Evolutionary conservation across 1,139 yeast species (phyloP).

Genomic region (Debaryomyces coudertii): DNA sequence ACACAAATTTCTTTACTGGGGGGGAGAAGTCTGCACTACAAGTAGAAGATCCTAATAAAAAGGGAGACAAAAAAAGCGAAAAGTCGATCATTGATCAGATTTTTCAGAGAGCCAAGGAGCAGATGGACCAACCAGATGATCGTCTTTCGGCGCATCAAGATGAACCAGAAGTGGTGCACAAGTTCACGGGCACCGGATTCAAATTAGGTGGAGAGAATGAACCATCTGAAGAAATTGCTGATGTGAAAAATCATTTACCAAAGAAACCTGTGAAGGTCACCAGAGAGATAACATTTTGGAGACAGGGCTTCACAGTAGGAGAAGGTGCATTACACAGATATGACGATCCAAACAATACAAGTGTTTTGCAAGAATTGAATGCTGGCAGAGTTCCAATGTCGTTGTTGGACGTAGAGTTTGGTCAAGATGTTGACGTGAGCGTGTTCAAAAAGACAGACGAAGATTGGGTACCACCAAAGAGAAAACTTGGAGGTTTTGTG

Average conservation of each 20-base stretch:
- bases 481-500: slow-evolving; percentile 66
- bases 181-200: slow-evolving; percentile 75
- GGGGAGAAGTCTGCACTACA: slow-evolving; percentile 94
- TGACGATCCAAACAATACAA: slow-evolving; percentile 86
- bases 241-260: slow-evolving; percentile 31
- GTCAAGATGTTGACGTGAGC: slow-evolving; percentile 94
- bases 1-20: slow-evolving; percentile 84
- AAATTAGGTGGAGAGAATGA: slow-evolving; percentile 70
- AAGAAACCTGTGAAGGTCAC: slow-evolving; percentile 55
- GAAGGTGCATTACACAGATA: slow-evolving; percentile 85
- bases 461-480: slow-evolving; percentile 75
- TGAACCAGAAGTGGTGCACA: slow-evolving; percentile 19
- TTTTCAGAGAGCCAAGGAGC: slow-evolving; percentile 49
- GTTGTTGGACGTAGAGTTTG: slow-evolving; percentile 77
- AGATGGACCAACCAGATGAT: slow-evolving; percentile 46
- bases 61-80: slow-evolving; percentile 53
- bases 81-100: slow-evolving; percentile 50
- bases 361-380: slow-evolving; percentile 76
- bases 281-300: slow-evolving; percentile 90
- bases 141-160: slow-evolving; percentile 40
- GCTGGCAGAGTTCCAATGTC: slow-evolving; percentile 93
- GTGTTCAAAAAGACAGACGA: slow-evolving; percentile 83
- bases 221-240: slow-evolving; percentile 42
- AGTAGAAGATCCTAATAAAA: slow-evolving; percentile 84
- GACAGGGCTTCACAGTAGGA: slow-evolving; percentile 92